phyloP scores from a whole-genome alignment of 495 filamentous ascomycete species.

The Tuber calosporum region DNA sequence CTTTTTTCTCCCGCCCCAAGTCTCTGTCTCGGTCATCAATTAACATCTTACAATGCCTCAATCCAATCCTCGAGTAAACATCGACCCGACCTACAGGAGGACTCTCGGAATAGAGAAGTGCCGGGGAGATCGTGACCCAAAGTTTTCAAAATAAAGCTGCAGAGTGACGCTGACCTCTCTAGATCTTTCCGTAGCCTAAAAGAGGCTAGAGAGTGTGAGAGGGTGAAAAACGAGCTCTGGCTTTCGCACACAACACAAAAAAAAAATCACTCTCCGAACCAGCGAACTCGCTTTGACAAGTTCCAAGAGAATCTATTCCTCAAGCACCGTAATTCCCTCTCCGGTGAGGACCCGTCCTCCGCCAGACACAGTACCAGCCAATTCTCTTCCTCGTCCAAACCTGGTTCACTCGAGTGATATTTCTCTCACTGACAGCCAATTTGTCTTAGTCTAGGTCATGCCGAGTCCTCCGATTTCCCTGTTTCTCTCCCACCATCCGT shows the following conservation, averaged over 20 bases:
- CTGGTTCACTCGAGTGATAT: conserved; percentile 3
- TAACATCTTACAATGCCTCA: conserved; percentile 5
- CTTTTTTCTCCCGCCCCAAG: conserved; percentile 27
- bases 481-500: not conserved
- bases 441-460: not conserved
- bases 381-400: conserved; percentile 12
- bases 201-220: conserved; percentile 9
- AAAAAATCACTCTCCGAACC: conserved; percentile 1
- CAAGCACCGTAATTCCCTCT: conserved; percentile 16
- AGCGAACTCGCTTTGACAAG: not conserved
- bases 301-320: not conserved
- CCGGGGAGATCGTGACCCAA: not conserved
- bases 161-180: not conserved
- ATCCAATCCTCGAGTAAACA: not conserved
- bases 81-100: not conserved
- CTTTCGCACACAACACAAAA: not conserved
- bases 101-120: not conserved
- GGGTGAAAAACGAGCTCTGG: not conserved
- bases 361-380: not conserved
- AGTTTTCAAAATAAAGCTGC: not conserved
- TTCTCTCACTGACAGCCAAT: conserved; percentile 13
- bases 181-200: conserved; percentile 19
- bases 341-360: not conserved
- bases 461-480: not conserved
- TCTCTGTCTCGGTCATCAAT: conserved; percentile 10